phyloP scores from a whole-genome alignment of 768 basidiomycete species.

The Leucocoprinus leucothites region DNA sequence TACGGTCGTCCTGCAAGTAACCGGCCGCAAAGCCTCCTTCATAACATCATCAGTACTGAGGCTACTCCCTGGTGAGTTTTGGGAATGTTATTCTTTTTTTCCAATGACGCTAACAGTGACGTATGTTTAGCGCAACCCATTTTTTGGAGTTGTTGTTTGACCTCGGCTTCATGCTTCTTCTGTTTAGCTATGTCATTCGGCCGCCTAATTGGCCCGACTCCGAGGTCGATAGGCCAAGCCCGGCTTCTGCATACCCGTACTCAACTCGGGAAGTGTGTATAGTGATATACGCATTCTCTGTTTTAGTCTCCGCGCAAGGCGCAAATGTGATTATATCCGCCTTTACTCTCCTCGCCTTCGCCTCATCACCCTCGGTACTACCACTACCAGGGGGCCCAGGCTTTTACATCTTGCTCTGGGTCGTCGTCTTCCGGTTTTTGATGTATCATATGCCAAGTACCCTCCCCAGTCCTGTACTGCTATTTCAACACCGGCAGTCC shows the following conservation, averaged over 20 bases:
- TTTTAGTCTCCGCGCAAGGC: background rate
- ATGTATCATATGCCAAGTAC: conserved; percentile 41
- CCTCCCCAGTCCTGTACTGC: conserved; percentile 41
- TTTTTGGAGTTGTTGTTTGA: conserved; percentile 35
- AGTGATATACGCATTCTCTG: conserved; percentile 5
- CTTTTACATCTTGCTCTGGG: conserved; percentile 40
- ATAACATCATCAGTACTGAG: background rate
- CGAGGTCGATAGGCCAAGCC: background rate
- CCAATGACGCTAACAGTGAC: background rate
- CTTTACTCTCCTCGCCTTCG: conserved; percentile 36
- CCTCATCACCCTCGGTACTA: conserved; percentile 30
- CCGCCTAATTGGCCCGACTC: conserved; percentile 10
- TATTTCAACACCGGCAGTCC: conserved; percentile 33
- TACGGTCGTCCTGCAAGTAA: conserved; percentile 17
- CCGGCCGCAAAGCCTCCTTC: background rate
- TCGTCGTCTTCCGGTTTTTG: conserved; percentile 37
- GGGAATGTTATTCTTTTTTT: background rate
- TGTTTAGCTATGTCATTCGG: conserved; percentile 5
- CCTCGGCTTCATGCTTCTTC: conserved; percentile 1
- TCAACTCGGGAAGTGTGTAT: conserved; percentile 1
- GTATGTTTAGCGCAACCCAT: conserved; percentile 37
- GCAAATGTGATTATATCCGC: conserved; percentile 25
- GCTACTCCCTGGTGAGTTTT: conserved; percentile 14
- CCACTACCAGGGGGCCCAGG: conserved; percentile 37
- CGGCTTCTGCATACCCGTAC: background rate